These are phyloP conservation scores for Plantago major DNA, from an alignment of 257 asterid species.

Conservation along the genomic window DNA sequence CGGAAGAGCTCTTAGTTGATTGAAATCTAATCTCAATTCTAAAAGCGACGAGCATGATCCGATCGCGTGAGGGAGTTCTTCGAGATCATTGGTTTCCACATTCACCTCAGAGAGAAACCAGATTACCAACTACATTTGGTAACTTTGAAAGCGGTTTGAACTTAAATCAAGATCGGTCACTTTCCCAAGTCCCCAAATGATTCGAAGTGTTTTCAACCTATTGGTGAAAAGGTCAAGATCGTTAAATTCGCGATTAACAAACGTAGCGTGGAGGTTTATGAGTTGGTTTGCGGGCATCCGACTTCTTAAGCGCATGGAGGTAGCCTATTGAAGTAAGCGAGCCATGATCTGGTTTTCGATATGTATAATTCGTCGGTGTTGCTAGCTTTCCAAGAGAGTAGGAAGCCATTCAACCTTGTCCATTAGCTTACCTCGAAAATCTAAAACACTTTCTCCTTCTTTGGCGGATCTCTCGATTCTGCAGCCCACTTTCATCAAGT, in stretches of 20 bases:
- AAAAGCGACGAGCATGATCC: conserved; percentile 61
- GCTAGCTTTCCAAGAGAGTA: conserved; percentile 67
- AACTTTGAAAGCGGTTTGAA: conserved; percentile 48
- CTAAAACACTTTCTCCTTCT: conserved; percentile 40
- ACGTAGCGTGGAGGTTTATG: conserved; percentile 70
- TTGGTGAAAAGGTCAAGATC: conserved; percentile 63
- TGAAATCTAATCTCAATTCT: conserved; percentile 75
- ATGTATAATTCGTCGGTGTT: conserved; percentile 45
- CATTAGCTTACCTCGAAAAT: conserved; percentile 65
- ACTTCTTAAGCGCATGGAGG: conserved; percentile 49
- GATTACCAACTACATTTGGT: conserved; percentile 51
- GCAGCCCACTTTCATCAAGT: conserved; percentile 61
- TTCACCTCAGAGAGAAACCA: conserved; percentile 54
- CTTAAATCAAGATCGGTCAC: conserved; percentile 63
- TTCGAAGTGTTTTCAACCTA: conserved; percentile 61
- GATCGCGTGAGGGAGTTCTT: conserved; percentile 67
- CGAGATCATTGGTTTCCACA: conserved; percentile 57
- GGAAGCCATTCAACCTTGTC: conserved; percentile 92
- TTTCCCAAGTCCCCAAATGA: conserved; percentile 58
- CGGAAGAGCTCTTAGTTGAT: conserved; percentile 69
- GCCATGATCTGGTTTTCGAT: conserved; percentile 79
- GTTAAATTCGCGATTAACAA: conserved; percentile 70
- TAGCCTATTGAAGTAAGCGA: conserved; percentile 49
- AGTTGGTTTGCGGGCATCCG: conserved; percentile 70
- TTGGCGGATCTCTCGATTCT: conserved; percentile 45